These are phyloP conservation scores for Violaceomyces palustris DNA, from an alignment of 1,284 basidiomycete genomes.

Conservation along the genomic window DNA sequence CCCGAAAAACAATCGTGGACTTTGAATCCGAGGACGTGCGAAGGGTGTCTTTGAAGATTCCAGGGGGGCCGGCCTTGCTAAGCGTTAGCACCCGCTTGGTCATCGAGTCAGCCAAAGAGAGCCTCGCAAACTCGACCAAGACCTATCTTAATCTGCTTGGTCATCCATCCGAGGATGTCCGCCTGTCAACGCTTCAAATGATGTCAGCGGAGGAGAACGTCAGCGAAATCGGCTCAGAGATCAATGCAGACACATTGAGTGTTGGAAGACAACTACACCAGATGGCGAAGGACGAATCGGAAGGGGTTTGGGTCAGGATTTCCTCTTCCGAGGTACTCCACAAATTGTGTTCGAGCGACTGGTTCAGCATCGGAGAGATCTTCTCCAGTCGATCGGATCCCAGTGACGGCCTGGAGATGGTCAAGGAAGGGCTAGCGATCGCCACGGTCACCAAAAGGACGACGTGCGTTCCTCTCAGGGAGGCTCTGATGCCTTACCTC, in stretches of 20 bases:
- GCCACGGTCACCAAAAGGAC: slow-evolving; percentile 9
- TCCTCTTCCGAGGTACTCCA: slow-evolving; percentile 16
- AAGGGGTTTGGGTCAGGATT: slow-evolving; percentile 28
- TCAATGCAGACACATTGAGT: too few relatives aligned
- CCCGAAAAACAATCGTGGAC: too few relatives aligned
- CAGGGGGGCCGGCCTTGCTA: slow-evolving; percentile 14
- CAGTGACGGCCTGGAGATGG: not conserved
- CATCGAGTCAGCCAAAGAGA: too few relatives aligned
- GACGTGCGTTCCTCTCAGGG: slow-evolving; percentile 19
- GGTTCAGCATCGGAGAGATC: not conserved
- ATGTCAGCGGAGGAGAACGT: too few relatives aligned
- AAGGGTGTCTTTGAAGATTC: too few relatives aligned
- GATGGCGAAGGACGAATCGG: slow-evolving; percentile 1
- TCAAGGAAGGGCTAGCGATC: slow-evolving; percentile 4
- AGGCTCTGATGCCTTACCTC: slow-evolving; percentile 35
- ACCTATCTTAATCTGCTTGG: too few relatives aligned
- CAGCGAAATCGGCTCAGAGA: too few relatives aligned
- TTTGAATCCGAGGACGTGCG: too few relatives aligned
- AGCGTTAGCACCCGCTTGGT: slow-evolving; percentile 10
- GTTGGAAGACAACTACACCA: slow-evolving; percentile 22
- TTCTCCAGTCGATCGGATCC: not conserved
- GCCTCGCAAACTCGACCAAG: too few relatives aligned
- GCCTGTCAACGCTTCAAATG: too few relatives aligned
- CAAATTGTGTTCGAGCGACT: slow-evolving; percentile 5
- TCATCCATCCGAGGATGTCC: too few relatives aligned